Conservation (phyloP, 2,329 filamentous ascomycete genomes). For the Chaetomium sp. region DNA sequence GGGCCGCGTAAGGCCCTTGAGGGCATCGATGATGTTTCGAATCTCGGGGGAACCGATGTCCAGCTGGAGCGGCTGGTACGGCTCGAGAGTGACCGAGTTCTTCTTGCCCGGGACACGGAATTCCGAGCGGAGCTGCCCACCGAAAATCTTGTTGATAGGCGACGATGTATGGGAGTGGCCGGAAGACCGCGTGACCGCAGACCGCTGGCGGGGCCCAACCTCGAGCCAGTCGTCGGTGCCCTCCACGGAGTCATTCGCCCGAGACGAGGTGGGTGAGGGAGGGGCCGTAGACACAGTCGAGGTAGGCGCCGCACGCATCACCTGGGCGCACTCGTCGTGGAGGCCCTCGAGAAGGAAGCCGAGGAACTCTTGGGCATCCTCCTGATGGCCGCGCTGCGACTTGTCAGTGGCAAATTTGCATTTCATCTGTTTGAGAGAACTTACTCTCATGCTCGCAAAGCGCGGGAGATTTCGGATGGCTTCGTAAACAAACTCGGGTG, state of each 20-base stretch:
- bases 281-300: constrained; percentile 40
- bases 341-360: constrained; percentile 90
- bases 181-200: constrained; percentile 82
- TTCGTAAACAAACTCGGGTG: constrained; percentile 92
- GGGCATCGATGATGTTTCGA: constrained; percentile 86
- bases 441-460: constrained; percentile 88
- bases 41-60: constrained; percentile 89
- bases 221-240: constrained; percentile 80
- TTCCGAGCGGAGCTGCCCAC: constrained; percentile 86
- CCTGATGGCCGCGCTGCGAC: constrained; percentile 82
- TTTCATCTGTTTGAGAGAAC: constrained; percentile 38
- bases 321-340: constrained; percentile 84
- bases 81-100: constrained; percentile 87
- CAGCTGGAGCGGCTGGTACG: constrained; percentile 90
- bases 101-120: constrained; percentile 84
- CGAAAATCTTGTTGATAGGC: constrained; percentile 92
- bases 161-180: constrained; percentile 72
- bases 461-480: constrained; percentile 83
- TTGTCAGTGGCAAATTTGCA: constrained; percentile 32
- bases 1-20: constrained; percentile 79
- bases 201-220: constrained; percentile 87
- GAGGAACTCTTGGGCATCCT: constrained; percentile 96
- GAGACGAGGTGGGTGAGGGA: constrained; percentile 45
- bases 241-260: constrained; percentile 38
- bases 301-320: constrained; percentile 61